These are phyloP conservation scores for Diospyros lotus DNA, from an alignment of 148 eudicot genomes.

Conservation along the genomic window DNA sequence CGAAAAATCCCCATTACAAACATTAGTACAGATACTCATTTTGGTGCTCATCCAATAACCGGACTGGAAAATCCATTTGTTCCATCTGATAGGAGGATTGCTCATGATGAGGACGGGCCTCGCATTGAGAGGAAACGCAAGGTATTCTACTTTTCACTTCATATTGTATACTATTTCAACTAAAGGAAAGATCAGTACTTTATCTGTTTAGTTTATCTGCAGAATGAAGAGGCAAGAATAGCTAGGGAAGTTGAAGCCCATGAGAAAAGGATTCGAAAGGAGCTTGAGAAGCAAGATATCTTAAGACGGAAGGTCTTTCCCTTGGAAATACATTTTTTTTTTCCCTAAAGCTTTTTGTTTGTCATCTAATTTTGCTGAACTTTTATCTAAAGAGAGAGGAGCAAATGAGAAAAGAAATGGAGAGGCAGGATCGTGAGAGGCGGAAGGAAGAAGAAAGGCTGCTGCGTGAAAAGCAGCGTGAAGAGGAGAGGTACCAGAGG, in stretches of 20 bases:
- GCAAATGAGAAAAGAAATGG: constrained; percentile 92
- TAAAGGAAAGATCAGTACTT: background rate
- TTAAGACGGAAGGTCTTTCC: constrained; percentile 71
- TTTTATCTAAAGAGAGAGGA: constrained; percentile 69
- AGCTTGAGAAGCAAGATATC: constrained; percentile 89
- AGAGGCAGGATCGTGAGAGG: constrained; percentile 87
- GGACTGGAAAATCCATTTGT: constrained; percentile 43
- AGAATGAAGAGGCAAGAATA: constrained; percentile 84
- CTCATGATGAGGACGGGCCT: constrained; percentile 54
- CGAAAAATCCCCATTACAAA: constrained; percentile 33
- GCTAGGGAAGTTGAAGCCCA: constrained; percentile 81
- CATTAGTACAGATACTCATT: constrained; percentile 43
- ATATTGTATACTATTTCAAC: background rate
- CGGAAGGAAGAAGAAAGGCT: constrained; percentile 88
- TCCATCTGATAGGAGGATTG: constrained; percentile 43
- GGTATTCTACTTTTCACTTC: constrained; percentile 31
- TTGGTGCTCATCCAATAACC: constrained; percentile 40
- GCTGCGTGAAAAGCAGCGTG: constrained; percentile 86
- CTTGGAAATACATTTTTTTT: background rate
- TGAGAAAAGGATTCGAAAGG: constrained; percentile 87
- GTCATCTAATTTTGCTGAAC: constrained; percentile 14
- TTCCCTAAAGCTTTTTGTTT: constrained; percentile 9
- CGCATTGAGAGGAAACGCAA: constrained; percentile 77
- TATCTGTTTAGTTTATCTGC: constrained; percentile 1
- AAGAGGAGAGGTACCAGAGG: constrained; percentile 77